Conservation (phyloP, 495 filamentous ascomycete species). For the Collariella sp. region DNA sequence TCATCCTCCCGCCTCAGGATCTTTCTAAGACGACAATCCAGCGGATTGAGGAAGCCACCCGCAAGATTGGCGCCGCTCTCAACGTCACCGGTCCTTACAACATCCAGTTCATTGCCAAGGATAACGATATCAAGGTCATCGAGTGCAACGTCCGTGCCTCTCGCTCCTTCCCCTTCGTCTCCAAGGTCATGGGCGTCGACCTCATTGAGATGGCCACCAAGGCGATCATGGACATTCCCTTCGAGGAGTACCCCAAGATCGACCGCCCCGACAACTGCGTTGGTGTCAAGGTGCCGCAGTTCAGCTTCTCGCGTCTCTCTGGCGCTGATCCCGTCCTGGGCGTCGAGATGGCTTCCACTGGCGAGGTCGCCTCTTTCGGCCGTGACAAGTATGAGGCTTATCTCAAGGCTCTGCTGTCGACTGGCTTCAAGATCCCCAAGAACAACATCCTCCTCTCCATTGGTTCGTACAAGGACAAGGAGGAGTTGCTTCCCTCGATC, state of each 20-base stretch:
- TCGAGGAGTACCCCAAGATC: conserved; percentile 70
- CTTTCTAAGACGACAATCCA: conserved; percentile 79
- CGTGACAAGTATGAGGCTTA: conserved; percentile 95
- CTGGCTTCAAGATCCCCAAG: conserved; percentile 95
- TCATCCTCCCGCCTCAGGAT: conserved; percentile 92
- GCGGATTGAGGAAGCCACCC: conserved; percentile 87
- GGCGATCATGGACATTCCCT: conserved; percentile 81
- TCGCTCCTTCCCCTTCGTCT: conserved; percentile 94
- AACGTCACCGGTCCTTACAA: conserved; percentile 97
- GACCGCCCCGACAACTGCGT: conserved; percentile 73
- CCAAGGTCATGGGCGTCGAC: conserved; percentile 97
- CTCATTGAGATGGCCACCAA: conserved; percentile 98
- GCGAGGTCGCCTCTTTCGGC: conserved; percentile 95
- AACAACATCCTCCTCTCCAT: conserved; percentile 93
- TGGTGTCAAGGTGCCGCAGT: conserved; percentile 96
- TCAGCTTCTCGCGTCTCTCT: conserved; percentile 94
- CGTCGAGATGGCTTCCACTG: conserved; percentile 98
- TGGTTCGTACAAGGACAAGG: conserved; percentile 93
- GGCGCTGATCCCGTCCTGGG: conserved; percentile 94
- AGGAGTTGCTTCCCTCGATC: conserved; percentile 91
- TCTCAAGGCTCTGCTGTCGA: conserved; percentile 88
- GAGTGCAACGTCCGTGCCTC: conserved; percentile 98
- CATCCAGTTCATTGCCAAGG: conserved; percentile 99
- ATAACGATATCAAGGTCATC: conserved; percentile 99
- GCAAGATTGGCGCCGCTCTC: conserved; percentile 88